Conservation (phyloP, 257 asterid species). For the Lycium barbarum region DNA sequence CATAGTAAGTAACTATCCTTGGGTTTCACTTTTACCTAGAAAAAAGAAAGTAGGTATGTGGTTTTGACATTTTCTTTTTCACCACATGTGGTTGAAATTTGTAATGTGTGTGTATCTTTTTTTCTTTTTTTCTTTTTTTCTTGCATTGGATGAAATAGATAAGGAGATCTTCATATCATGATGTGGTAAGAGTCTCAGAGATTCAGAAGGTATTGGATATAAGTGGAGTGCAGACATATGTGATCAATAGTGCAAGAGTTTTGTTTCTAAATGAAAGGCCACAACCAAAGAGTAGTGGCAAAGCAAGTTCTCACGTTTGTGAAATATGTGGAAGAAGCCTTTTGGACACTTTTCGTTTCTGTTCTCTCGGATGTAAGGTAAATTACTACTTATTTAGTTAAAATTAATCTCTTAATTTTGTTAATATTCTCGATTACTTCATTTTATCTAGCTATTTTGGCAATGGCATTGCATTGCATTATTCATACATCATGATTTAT, state of each 20-base stretch:
- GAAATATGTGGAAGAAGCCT: conserved; percentile 88
- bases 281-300: conserved; percentile 79
- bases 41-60: not conserved
- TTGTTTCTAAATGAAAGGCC: conserved; percentile 91
- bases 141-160: conserved; percentile 48
- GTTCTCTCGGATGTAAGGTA: conserved; percentile 97
- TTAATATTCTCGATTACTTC: not conserved
- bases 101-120: not conserved
- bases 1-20: not conserved
- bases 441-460: not conserved
- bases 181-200: conserved; percentile 96
- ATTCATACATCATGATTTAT: conserved; percentile 26
- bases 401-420: not conserved
- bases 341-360: conserved; percentile 83
- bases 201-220: conserved; percentile 86
- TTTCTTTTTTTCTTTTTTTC: too few relatives aligned
- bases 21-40: not conserved
- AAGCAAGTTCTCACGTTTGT: conserved; percentile 79
- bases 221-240: conserved; percentile 91
- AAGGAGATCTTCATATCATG: conserved; percentile 96
- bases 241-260: conserved; percentile 96
- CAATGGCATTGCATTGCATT: not conserved
- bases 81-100: not conserved
- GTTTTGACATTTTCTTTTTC: not conserved
- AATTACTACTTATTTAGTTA: conserved; percentile 3